These are phyloP conservation scores for Pezicula rhizophila DNA, from an alignment of 2,329 filamentous ascomycete species.

Conservation along the genomic window DNA sequence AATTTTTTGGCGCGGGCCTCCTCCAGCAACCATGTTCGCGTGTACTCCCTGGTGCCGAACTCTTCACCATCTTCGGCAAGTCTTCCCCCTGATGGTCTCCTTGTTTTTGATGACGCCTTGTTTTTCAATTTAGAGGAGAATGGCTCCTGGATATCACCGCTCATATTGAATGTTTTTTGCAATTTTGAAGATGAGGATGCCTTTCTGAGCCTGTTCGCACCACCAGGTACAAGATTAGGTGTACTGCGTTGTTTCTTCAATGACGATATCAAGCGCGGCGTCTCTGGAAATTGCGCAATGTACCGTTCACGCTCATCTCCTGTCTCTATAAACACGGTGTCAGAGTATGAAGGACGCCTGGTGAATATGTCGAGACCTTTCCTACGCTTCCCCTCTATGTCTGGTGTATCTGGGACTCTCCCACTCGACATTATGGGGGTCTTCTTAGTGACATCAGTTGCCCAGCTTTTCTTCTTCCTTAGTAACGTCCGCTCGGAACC, in stretches of 20 bases:
- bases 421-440: no score
- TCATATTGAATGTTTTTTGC: not conserved
- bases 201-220: not conserved
- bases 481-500: no score
- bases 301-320: no score
- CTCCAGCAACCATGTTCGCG: not conserved
- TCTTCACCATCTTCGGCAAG: constrained; percentile 1
- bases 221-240: not conserved
- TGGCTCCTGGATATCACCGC: not conserved
- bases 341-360: no score
- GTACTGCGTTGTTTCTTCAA: no score
- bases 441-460: no score
- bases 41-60: no score
- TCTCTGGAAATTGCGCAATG: not conserved
- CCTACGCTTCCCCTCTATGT: no score
- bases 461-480: no score
- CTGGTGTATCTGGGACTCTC: no score
- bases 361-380: no score
- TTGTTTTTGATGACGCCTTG: not conserved
- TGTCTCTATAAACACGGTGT: no score
- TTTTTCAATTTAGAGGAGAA: not conserved
- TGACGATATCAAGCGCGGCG: not conserved
- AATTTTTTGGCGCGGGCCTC: not conserved
- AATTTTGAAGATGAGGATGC: not conserved
- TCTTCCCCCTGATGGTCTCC: not conserved